Evolutionary conservation across 805 yeast genomes (phyloP).

Genomic region (Starmerella vaccinii): DNA sequence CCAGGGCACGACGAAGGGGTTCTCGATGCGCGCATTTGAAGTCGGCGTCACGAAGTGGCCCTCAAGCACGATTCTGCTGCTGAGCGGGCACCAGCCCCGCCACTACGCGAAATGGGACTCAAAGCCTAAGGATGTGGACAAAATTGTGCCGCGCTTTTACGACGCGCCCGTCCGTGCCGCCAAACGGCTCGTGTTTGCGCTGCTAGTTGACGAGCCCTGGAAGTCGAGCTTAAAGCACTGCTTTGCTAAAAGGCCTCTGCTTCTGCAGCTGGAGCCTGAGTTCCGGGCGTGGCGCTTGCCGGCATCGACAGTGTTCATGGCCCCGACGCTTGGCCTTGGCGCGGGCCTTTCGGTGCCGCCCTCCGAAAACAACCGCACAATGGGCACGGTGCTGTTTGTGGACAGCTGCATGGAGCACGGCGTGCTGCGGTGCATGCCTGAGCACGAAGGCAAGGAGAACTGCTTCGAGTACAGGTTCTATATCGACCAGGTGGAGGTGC

Average conservation of each 20-base stretch:
- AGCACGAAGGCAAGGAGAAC: conserved; percentile 10
- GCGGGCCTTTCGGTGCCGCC: conserved; percentile 45
- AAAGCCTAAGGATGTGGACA: conserved; percentile 9
- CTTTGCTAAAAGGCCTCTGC: conserved; percentile 53
- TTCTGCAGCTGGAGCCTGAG: conserved; percentile 59
- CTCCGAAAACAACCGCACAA: conserved; percentile 33
- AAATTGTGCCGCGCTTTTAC: conserved; percentile 13
- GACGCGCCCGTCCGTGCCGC: conserved; percentile 2
- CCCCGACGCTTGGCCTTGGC: conserved; percentile 53
- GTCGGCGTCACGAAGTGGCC: conserved; percentile 79
- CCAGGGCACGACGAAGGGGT: conserved; percentile 67
- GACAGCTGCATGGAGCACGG: conserved; percentile 75
- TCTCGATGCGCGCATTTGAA: conserved; percentile 79
- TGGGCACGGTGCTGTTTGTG: conserved; percentile 64
- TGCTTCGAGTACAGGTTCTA: conserved; percentile 55
- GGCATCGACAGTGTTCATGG: conserved; percentile 33
- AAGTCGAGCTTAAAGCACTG: conserved; percentile 53
- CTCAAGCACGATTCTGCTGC: conserved; percentile 66
- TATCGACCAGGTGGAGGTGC: conserved; percentile 71
- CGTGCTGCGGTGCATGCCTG: conserved; percentile 49
- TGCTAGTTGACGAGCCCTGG: conserved; percentile 68
- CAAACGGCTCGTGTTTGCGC: conserved; percentile 39
- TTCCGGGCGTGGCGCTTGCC: conserved; percentile 7
- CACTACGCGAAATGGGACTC: conserved; percentile 5
- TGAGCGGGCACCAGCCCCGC: conserved; percentile 45